These are phyloP conservation scores for Clitocybe nebularis DNA, from an alignment of 1,284 basidiomycete genomes.

Conservation along the genomic window DNA sequence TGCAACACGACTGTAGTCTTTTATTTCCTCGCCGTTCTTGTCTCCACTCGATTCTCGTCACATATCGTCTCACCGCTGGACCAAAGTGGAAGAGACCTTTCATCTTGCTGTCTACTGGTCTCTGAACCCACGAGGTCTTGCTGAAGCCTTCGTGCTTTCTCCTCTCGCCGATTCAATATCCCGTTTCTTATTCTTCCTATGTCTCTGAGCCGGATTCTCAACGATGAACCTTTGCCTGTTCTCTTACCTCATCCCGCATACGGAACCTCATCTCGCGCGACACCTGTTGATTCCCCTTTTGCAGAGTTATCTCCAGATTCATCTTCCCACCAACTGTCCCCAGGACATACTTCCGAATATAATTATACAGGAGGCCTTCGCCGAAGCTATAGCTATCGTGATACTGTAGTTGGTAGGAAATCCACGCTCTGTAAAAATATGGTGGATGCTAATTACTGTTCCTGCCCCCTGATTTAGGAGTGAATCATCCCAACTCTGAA, in stretches of 20 bases:
- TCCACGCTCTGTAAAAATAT: too few relatives aligned
- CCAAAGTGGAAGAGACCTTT: not conserved
- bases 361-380: slow-evolving; percentile 8
- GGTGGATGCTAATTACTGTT: too few relatives aligned
- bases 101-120: slow-evolving; percentile 7
- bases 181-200: slow-evolving; percentile 31
- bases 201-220: slow-evolving; percentile 74
- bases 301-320: slow-evolving; percentile 5
- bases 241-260: slow-evolving; percentile 16
- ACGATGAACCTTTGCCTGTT: slow-evolving; percentile 51
- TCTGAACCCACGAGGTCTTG: slow-evolving; percentile 26
- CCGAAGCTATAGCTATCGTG: slow-evolving; percentile 9
- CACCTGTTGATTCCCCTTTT: not conserved
- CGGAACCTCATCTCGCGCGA: slow-evolving; percentile 11
- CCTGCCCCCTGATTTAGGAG: slow-evolving; percentile 4
- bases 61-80: slow-evolving; percentile 3
- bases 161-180: not conserved
- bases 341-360: slow-evolving; percentile 12
- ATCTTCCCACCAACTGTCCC: slow-evolving; percentile 15
- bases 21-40: slow-evolving; percentile 11
- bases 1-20: slow-evolving; percentile 11
- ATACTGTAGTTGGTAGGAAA: slow-evolving; percentile 10
- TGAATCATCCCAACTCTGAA: slow-evolving; percentile 11
- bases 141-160: slow-evolving; percentile 12
- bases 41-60: slow-evolving; percentile 12